phyloP scores from a whole-genome alignment of 208 protist species.

The Naegleria fowleri region DNA sequence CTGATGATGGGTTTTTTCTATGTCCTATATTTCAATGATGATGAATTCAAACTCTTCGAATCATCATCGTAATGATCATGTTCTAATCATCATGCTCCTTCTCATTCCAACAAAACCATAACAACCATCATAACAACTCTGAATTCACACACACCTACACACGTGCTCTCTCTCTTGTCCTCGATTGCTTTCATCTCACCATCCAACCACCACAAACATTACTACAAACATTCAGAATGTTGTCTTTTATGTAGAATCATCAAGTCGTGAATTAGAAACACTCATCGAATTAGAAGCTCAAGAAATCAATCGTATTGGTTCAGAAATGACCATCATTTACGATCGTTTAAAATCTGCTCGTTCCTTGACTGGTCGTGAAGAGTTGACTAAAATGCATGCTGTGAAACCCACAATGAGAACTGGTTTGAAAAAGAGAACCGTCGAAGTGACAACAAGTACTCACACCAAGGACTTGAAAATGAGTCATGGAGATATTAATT shows the following conservation, averaged over 20 bases:
- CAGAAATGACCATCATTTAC: conserved; percentile 4
- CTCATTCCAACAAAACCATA: no score
- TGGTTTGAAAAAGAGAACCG: not conserved
- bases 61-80: no score
- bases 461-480: not conserved
- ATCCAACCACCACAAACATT: no score
- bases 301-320: not conserved
- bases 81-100: no score
- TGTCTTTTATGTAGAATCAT: not conserved
- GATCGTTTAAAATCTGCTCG: conserved; percentile 11
- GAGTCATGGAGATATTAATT: not conserved
- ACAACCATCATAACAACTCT: no score
- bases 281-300: conserved; percentile 4
- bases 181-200: no score
- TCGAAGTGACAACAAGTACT: not conserved
- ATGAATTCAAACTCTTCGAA: no score
- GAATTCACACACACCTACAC: no score
- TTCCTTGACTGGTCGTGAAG: not conserved
- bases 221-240: no score
- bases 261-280: not conserved
- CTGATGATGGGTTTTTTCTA: no score
- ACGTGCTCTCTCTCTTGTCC: no score
- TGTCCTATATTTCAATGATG: no score
- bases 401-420: not conserved
- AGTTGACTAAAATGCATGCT: conserved; percentile 5